Base-by-base conservation (phyloP, 192 early-diverging fungal species). In the Coemansia furcata region DNA sequence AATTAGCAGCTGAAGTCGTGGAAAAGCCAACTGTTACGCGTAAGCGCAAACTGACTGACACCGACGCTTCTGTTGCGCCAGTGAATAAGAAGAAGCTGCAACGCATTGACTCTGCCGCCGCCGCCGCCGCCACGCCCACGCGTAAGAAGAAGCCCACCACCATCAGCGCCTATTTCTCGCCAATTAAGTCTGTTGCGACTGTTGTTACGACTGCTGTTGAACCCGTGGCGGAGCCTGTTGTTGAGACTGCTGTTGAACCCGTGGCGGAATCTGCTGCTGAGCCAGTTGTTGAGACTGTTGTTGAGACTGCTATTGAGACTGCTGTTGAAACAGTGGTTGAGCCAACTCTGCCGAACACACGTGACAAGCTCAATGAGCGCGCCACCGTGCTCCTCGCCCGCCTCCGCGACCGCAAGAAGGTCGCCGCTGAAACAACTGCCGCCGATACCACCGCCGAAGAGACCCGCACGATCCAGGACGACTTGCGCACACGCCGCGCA, bases 391-490 rank as follows among this genome's bases (percentile, higher is more conserved):
- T 80, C 14, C 62, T 80, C 15, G 61, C 54, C 14, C 60, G 69
- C 4, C 77, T 80, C 42, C 77, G 77, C 50, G 61, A 35, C 62
- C 61, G 77, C 38, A 71, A 71, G 38, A 57, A 49, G 35, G 55
- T 23, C 4, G 29, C 32, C 44, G 68, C 14, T 42, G 58, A n/a
- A 44, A 39, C 21, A 3, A 26, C 38, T 10, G 40, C 55, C 11
- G 68, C 35, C 12, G 1, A 37, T 0, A 52, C 68, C 38, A 63
- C 33, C 58, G 67, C 63, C 19, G 54, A 66, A 39, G 68, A 74
- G 36, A 81, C 79, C 3, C 79, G 74, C 40, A 65, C 39, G 4
- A 81, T 76, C 57, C 74, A 76, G 23, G 74, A 72, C 26, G 33
- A n/a, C 54, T 65, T 81, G 15, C 66, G 73, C 36, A 64, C 59